Evolutionary conservation across 345 rosid species (phyloP), one percentile per base, ranked within the genome.

Genomic region (Clausena lansium): DNA sequence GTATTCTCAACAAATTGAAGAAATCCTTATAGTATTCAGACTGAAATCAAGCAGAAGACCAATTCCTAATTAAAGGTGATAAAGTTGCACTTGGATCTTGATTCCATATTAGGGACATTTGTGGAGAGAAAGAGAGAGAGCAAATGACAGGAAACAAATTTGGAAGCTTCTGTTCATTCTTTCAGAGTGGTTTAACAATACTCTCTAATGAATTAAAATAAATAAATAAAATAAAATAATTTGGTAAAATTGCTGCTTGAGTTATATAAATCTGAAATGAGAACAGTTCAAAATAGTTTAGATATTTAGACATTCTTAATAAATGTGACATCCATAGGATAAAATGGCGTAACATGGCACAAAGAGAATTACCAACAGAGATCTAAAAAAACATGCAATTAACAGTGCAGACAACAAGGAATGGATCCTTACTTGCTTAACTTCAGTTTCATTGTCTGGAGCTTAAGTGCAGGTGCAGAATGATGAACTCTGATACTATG

Each of bases 401-500:
- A 66, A 20, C 5, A 24, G 64, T 39, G 55, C 54, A 63, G 32
- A 74, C 62, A 54, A 66, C 67, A 78, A 10, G 58, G 65, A 28
- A 73, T 79, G 50, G 52, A 60, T 69, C 38, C 98, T 83, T 90
- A 96, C 99, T 96, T 94, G 99, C 97, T 96, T 86, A 96, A 84
- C 88, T 92, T 96, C 81, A 84, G 80, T 85, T 96, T 94, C 91
- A 89, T 89, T 9, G 97, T 92, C 86, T 94, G 95, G 83, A 96
- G 88, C 89, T 94, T 96, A 63, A 94, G 90, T 35, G 99, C 99
- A 80, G 97, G 95, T 61, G 94, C 94, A 60, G 98, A 91, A 86
- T 94, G 95, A 88, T 90, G 92, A 81, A 92, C 90, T 88, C 90
- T 94, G 81, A 86, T 78, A 59, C 95, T 92, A 79, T 92, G 90